Conservation (phyloP, 2,329 filamentous ascomycete genomes). For the Cryphonectria parasitica region DNA sequence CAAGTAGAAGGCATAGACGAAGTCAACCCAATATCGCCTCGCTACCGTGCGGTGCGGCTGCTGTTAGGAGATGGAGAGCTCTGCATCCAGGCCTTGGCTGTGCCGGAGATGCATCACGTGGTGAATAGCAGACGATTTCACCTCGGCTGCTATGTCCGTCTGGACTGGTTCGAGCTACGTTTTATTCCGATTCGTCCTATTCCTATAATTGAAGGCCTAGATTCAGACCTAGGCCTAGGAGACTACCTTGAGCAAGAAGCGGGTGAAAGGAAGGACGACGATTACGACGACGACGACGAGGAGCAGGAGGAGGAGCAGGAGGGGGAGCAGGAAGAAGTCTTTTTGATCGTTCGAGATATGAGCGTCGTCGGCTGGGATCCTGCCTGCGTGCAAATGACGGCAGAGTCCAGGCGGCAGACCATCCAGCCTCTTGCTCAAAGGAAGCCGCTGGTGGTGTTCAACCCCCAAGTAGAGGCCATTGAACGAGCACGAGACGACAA, state of each 20-base stretch:
- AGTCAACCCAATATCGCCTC: conserved; percentile 20
- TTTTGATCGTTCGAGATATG: conserved; percentile 51
- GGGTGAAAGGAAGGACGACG: not conserved
- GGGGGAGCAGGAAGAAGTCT: conserved; percentile 42
- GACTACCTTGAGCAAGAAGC: conserved; percentile 6
- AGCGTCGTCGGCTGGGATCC: conserved; percentile 54
- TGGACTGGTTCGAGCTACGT: conserved; percentile 47
- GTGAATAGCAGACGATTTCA: conserved; percentile 50
- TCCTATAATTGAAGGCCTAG: conserved; percentile 10
- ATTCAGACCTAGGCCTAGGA: too few species aligned
- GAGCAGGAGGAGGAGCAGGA: not conserved
- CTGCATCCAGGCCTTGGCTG: conserved; percentile 57
- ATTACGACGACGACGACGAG: not conserved
- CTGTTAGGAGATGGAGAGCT: conserved; percentile 57
- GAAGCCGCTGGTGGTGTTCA: not conserved
- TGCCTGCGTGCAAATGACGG: conserved; percentile 39
- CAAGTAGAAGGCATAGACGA: conserved; percentile 44
- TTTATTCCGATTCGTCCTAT: conserved; percentile 30
- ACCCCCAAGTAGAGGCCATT: not conserved
- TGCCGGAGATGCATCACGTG: conserved; percentile 51
- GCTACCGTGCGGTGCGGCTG: conserved; percentile 51
- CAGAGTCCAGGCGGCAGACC: not conserved
- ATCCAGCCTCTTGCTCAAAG: not conserved
- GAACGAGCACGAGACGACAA: not conserved
- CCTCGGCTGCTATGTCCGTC: conserved; percentile 53